Evolutionary conservation across 495 filamentous ascomycete genomes (phyloP), one percentile per base, ranked within the genome.

Genomic region (Sordaria brevicollis): DNA sequence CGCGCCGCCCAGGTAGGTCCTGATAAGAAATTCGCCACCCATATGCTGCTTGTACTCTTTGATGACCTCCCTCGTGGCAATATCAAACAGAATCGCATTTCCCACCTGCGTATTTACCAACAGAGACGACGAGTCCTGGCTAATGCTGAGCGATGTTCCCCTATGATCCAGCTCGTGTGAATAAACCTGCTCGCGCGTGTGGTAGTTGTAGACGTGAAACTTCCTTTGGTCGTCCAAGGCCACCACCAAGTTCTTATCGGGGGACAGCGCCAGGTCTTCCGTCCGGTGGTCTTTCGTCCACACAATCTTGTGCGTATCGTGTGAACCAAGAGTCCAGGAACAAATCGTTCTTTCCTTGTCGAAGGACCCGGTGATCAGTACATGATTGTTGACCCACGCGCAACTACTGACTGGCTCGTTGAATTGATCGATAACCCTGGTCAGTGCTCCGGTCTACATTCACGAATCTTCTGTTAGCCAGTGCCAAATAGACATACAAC

Each of bases 1-100:
- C 1, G 95, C 93, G 17, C 95, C 95, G 6, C 96, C 95, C 81
- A 97, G 94, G 5, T 82, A 81, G 78, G 89, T 91, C 54, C 95
- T 82, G 72, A 99, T 96, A 19, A 96, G 86, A 73, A 83, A 96
- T 4, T 87, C 76, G 31, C 85, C 86, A 71, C 92, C 91, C 68
- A 84, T 86, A 69, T 94, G 89, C 10, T 93, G 93, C 7, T 83
- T 79, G 78, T 91, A 99, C 37, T 82, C 84, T 70, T 90, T 88
- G 37, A 94, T 79, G n/a, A 89, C 82, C 34, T 91, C 87, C 5
- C 87, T 87, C 11, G 89, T 91, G 3, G 89, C 87, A 25, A 97
- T 86, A 70, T 95, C 89, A 49, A 96, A 83, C 37, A 96, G 79
- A 54, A 91, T 86, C 17, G 95, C 89, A 74, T 92, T 86, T 36